Evolutionary conservation across 225 moss, liverwort and hornwort species (phyloP).

Genomic region (Polytrichum commune): DNA sequence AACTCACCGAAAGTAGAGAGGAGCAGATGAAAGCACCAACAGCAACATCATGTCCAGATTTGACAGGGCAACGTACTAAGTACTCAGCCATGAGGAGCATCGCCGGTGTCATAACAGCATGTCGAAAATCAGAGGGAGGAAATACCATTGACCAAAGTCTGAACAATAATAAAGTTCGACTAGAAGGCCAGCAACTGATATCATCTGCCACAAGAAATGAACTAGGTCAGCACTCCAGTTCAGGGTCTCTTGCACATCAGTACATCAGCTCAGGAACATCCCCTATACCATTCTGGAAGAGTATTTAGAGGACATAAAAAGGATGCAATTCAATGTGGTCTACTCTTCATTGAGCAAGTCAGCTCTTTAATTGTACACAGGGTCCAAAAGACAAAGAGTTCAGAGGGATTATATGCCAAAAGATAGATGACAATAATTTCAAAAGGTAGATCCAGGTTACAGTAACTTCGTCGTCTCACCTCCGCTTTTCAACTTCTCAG

Average conservation of each 20-base stretch:
- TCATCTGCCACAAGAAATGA: slow-evolving; percentile 61
- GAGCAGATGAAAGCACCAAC: slow-evolving; percentile 83
- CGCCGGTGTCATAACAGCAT: slow-evolving; percentile 95
- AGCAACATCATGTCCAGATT: slow-evolving; percentile 75
- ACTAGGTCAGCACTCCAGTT: slow-evolving; percentile 4
- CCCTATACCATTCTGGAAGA: too few species aligned
- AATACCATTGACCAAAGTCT: slow-evolving; percentile 94
- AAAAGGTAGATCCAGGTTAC: background rate
- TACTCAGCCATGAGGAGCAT: slow-evolving; percentile 88
- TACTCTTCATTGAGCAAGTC: too few species aligned
- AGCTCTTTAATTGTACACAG: too few species aligned
- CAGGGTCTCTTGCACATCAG: too few species aligned
- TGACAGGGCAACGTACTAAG: slow-evolving; percentile 81
- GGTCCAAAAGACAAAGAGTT: too few species aligned
- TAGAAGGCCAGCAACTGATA: slow-evolving; percentile 88
- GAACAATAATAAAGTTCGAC: slow-evolving; percentile 68
- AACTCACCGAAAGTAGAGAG: slow-evolving; percentile 77
- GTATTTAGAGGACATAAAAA: too few species aligned
- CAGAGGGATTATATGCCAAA: too few species aligned
- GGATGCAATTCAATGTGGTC: too few species aligned
- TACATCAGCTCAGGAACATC: too few species aligned
- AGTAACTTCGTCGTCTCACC: slow-evolving; percentile 47
- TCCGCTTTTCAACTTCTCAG: slow-evolving; percentile 69
- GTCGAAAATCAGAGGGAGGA: slow-evolving; percentile 95
- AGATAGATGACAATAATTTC: too few species aligned